A percentile compares a stretch with the other conserved stretches of the same genome.
Conservation (phyloP, 1,284 basidiomycete species). For the Ganoderma meredithae region DNA sequence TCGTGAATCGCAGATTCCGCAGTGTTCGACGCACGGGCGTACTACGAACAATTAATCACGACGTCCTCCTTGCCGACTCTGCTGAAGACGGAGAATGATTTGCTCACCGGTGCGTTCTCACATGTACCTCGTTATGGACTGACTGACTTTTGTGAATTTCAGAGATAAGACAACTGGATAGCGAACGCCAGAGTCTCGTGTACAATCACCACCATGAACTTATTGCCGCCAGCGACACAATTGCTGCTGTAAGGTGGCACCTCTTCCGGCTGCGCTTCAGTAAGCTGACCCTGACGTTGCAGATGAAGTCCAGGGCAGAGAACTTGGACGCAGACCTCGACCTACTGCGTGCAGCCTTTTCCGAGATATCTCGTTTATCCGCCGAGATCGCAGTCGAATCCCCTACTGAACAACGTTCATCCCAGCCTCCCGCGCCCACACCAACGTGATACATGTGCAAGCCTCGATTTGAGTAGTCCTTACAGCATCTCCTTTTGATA, state of each 20-base stretch:
- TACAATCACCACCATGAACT: constrained; percentile 96
- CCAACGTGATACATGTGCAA: not conserved
- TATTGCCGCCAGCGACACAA: constrained; percentile 91
- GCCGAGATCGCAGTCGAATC: constrained; percentile 61
- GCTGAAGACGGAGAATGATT: constrained; percentile 80
- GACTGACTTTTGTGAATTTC: constrained; percentile 12
- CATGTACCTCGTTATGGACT: not conserved
- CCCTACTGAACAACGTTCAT: constrained; percentile 10
- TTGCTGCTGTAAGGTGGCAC: constrained; percentile 70
- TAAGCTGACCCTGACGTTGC: constrained; percentile 11
- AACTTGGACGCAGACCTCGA: constrained; percentile 85
- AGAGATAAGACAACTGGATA: constrained; percentile 90
- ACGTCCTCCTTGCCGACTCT: constrained; percentile 76
- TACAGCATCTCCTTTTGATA: not conserved
- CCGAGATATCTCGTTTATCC: constrained; percentile 82
- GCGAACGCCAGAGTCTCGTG: constrained; percentile 89
- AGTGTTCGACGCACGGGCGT: constrained; percentile 82
- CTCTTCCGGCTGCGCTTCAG: not conserved
- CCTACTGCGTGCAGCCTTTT: constrained; percentile 79
- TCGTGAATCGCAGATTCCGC: constrained; percentile 63
- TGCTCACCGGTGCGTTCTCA: constrained; percentile 63
- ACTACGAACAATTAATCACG: constrained; percentile 86
- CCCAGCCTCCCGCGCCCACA: not conserved
- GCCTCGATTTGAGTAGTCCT: not conserved
- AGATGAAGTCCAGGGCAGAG: constrained; percentile 89